phyloP scores from a whole-genome alignment of 2,329 filamentous ascomycete genomes.

The Colletotrichum chrysophilum region DNA sequence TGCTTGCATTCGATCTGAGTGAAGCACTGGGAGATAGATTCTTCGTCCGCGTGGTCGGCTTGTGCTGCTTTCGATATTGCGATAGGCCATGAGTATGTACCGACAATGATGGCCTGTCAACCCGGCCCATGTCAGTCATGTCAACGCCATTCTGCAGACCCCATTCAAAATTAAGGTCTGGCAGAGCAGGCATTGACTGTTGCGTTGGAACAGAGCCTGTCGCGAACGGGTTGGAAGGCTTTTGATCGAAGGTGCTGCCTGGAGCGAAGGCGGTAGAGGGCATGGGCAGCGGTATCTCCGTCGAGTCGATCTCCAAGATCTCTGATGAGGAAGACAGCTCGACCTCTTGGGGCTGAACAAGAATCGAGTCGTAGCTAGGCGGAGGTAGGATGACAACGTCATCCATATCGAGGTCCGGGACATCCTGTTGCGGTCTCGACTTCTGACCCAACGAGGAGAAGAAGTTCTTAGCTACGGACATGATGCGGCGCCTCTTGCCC shows the following conservation, averaged over 20 bases:
- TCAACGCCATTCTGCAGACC: conserved; percentile 15
- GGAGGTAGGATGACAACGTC: conserved; percentile 39
- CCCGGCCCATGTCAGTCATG: conserved; percentile 11
- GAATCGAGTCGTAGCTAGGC: conserved; percentile 51
- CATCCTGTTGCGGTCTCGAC: conserved; percentile 39
- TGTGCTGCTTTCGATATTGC: conserved; percentile 32
- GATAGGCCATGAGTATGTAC: conserved; percentile 41
- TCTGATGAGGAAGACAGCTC: conserved; percentile 56
- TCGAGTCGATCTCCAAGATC: conserved; percentile 59
- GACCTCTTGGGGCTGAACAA: conserved; percentile 34
- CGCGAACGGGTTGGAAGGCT: background rate
- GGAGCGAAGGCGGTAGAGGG: background rate
- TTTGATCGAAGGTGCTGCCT: background rate
- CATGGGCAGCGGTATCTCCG: conserved; percentile 37
- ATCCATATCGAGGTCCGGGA: conserved; percentile 31
- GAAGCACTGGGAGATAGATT: conserved; percentile 52
- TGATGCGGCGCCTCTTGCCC: conserved; percentile 56
- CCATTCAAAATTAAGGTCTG: conserved; percentile 17
- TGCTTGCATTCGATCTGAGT: conserved; percentile 49
- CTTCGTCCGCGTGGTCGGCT: conserved; percentile 39
- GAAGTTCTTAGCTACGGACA: conserved; percentile 59
- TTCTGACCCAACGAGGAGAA: conserved; percentile 58
- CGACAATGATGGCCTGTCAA: conserved; percentile 42
- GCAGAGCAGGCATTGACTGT: background rate
- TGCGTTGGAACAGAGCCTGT: background rate